These are phyloP conservation scores for Zymoseptoria brevis DNA, from an alignment of 2,329 filamentous ascomycete genomes.

Conservation along the genomic window DNA sequence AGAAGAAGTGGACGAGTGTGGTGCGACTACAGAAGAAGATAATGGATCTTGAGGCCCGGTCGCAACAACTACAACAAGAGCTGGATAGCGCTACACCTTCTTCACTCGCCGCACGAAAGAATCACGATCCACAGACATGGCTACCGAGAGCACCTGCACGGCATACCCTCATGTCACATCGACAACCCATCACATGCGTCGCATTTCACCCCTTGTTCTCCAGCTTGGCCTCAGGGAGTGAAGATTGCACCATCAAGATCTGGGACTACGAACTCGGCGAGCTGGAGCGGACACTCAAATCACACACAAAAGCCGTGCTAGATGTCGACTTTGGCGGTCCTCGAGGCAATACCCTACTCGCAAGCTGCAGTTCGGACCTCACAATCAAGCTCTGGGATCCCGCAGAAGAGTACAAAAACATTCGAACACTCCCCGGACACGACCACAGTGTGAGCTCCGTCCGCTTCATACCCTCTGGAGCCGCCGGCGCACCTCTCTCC, in stretches of 20 bases:
- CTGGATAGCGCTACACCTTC: conserved; percentile 74
- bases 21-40: conserved; percentile 96
- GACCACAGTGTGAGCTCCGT: conserved; percentile 87
- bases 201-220: conserved; percentile 91
- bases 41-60: conserved; percentile 81
- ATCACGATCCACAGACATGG: conserved; percentile 79
- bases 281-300: conserved; percentile 81
- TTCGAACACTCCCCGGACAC: conserved; percentile 80
- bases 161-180: conserved; percentile 76
- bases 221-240: conserved; percentile 79
- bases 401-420: conserved; percentile 88
- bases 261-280: conserved; percentile 97
- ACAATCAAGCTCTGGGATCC: conserved; percentile 96
- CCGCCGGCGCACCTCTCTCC: conserved; percentile 66
- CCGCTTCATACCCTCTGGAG: conserved; percentile 77
- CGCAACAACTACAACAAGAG: conserved; percentile 66
- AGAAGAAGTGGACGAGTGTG: conserved; percentile 98
- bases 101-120: conserved; percentile 63
- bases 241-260: conserved; percentile 90
- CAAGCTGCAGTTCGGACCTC: conserved; percentile 77
- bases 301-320: conserved; percentile 79
- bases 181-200: conserved; percentile 72
- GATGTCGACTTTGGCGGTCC: conserved; percentile 89
- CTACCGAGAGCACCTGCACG: conserved; percentile 74
- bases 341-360: conserved; percentile 67